Percentiles rank a stretch among this genome's conserved stretches.
These are phyloP conservation scores for Purshia tridentata DNA, from an alignment of 306 rosid genomes.

Conservation along the genomic window DNA sequence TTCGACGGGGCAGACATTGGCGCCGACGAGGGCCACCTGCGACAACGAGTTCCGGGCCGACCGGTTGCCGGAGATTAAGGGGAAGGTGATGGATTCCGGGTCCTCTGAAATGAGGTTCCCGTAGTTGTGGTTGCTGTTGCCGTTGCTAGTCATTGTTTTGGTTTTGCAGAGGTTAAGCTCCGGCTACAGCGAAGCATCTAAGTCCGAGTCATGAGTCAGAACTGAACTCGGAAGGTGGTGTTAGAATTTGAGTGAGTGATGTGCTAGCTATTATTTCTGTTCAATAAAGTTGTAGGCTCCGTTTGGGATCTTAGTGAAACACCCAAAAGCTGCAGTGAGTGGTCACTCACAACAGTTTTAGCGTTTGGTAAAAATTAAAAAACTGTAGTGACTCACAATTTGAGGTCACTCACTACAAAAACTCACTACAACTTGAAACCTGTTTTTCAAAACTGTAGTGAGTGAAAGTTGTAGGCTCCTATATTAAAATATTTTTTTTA, in stretches of 20 bases:
- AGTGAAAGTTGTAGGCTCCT: too few relatives aligned
- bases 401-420: too few relatives aligned
- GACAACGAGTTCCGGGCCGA: conserved; percentile 55
- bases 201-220: background rate
- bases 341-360: too few relatives aligned
- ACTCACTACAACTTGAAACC: too few relatives aligned
- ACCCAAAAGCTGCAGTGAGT: too few relatives aligned
- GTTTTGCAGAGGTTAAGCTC: background rate
- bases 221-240: background rate
- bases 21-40: conserved; percentile 91
- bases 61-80: conserved; percentile 52
- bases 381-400: too few relatives aligned
- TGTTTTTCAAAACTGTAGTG: too few relatives aligned
- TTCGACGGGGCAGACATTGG: conserved; percentile 87
- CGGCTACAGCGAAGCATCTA: background rate
- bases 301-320: too few relatives aligned
- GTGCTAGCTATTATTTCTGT: too few relatives aligned
- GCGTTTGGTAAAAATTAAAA: too few relatives aligned
- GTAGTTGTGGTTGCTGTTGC: background rate
- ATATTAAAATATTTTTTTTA: too few relatives aligned
- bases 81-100: conserved; percentile 42
- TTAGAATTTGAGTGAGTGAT: background rate
- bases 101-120: conserved; percentile 23
- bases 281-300: too few relatives aligned
- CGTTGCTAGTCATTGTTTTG: background rate